Base-by-base conservation (phyloP, 805 yeast genomes). In the Starmerella vitae region DNA sequence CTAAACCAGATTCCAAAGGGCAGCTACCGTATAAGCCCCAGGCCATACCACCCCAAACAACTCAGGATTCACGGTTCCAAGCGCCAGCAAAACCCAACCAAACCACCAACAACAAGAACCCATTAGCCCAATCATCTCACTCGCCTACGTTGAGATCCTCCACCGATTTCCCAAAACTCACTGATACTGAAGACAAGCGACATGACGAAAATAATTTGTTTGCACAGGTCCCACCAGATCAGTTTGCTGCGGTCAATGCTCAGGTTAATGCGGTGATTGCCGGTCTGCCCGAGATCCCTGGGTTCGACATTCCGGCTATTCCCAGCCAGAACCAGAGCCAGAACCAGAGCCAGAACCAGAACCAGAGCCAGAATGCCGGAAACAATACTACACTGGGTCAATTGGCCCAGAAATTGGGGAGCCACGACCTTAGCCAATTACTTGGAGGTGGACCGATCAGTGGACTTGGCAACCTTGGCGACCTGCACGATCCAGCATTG, bases 181-280 rank as follows among this genome's bases (percentile, higher is more conserved):
- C 27, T 24, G 20, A 22, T 22, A 20, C n/a, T n/a, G n/a, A n/a
- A 20, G 30, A 18, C 7, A 38, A 40, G 14, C 14, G 13, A 4
- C 40, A 34, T 20, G 54, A 52, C 34, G 56, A 52, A 21, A 49
- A 47, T 38, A 52, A 52, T 33, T 38, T 52, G 30, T 52, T 52
- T 27, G 49, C 49, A 1, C 49, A 46, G 19, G 35, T 44, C 9
- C 44, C 49, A 2, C 34, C 45, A 7, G 49, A 46, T 25, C 46
- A 44, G 36, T 36, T 42, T 10, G 47, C 46, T 3, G 52, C 52
- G 12, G 51, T 47, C 9, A 41, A 43, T 10, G 51, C 50, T 4
- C 47, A 43, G 17, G 48, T 45, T 8, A 45, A 46, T 24, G 48
- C 49, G 3, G 49, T 48, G 4, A 46, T 46, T 12, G 49, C 49